Evolutionary conservation across 345 rosid genomes (phyloP).

Genomic region (Lumnitzera racemosa): DNA sequence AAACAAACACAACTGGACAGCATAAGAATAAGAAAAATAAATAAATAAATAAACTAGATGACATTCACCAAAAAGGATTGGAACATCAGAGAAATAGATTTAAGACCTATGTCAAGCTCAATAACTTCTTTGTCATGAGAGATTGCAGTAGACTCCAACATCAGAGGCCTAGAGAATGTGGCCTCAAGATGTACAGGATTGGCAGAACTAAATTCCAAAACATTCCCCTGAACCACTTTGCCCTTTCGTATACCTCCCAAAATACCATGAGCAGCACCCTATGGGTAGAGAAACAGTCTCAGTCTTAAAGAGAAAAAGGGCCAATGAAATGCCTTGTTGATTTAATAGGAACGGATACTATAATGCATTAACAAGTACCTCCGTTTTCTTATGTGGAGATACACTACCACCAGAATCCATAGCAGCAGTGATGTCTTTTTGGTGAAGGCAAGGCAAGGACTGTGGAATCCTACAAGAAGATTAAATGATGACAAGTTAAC

Average conservation of each 20-base stretch:
- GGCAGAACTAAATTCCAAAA: slow-evolving; percentile 25
- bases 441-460: slow-evolving; percentile 71
- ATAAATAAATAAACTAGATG: too few relatives aligned
- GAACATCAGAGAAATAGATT: slow-evolving; percentile 10
- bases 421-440: slow-evolving; percentile 70
- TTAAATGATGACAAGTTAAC: too few relatives aligned
- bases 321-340: background rate
- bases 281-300: slow-evolving; percentile 17
- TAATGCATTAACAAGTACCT: slow-evolving; percentile 15
- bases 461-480: slow-evolving; percentile 51
- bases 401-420: slow-evolving; percentile 42
- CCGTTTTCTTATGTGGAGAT: slow-evolving; percentile 42
- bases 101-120: slow-evolving; percentile 65
- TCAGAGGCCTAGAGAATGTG: slow-evolving; percentile 62
- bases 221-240: slow-evolving; percentile 33
- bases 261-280: slow-evolving; percentile 48
- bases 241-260: slow-evolving; percentile 51
- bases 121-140: slow-evolving; percentile 26
- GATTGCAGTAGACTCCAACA: slow-evolving; percentile 32
- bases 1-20: slow-evolving; percentile 9
- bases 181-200: slow-evolving; percentile 41
- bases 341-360: slow-evolving; percentile 2
- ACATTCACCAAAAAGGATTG: background rate
- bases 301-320: slow-evolving; percentile 5
- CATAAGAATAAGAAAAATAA: slow-evolving; percentile 1